Conservation (phyloP, 2,329 filamentous ascomycete genomes). For the Talaromyces sp. region DNA sequence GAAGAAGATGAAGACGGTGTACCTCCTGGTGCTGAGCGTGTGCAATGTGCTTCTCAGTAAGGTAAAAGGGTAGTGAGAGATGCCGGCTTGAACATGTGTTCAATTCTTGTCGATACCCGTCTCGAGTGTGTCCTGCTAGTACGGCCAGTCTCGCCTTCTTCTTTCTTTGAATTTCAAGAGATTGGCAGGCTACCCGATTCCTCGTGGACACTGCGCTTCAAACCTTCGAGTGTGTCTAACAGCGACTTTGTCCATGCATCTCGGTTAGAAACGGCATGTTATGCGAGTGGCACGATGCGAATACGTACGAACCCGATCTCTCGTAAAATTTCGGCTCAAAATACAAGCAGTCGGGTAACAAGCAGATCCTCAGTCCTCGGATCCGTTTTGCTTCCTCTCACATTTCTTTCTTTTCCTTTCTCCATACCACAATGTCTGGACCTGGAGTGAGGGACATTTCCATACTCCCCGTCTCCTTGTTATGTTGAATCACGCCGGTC, state of each 20-base stretch:
- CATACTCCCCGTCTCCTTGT: slow-evolving; percentile 2
- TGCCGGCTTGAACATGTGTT: background rate
- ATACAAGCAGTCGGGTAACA: background rate
- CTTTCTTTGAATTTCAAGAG: background rate
- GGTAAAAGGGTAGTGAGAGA: background rate
- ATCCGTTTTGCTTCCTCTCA: background rate
- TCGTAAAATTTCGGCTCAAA: background rate
- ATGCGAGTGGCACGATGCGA: background rate
- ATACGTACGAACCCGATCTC: background rate
- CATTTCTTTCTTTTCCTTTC: background rate
- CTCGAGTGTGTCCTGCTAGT: background rate
- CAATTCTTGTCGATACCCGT: background rate
- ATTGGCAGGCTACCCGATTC: background rate
- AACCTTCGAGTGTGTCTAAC: background rate
- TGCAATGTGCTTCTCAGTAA: slow-evolving; percentile 53
- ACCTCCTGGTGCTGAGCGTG: slow-evolving; percentile 48
- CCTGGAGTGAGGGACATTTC: background rate
- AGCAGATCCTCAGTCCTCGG: background rate
- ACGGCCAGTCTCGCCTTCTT: background rate
- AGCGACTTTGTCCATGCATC: background rate
- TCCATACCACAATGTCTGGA: background rate
- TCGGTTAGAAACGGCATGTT: background rate
- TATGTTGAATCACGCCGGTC: slow-evolving; percentile 11
- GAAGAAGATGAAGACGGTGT: slow-evolving; percentile 64
- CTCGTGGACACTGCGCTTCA: background rate